phyloP scores from a whole-genome alignment of 2,329 filamentous ascomycete genomes.

The Botrytis fragariae region DNA sequence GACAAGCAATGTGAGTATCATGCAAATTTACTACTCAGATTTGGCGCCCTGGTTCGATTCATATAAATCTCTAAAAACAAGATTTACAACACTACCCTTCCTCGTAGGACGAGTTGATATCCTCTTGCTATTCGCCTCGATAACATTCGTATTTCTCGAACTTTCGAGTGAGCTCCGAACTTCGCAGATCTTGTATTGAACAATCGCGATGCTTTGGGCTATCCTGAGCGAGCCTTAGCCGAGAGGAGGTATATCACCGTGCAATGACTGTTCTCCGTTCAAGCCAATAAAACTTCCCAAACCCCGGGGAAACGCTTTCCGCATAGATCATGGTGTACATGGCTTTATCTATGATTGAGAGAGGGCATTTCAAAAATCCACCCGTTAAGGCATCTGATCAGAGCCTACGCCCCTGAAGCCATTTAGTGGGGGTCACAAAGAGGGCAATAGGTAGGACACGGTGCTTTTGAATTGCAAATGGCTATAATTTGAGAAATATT shows the following conservation, averaged over 20 bases:
- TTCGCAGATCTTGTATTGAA: not conserved
- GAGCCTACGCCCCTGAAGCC: not conserved
- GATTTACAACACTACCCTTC: not conserved
- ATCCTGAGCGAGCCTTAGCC: not conserved
- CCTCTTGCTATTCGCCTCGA: not conserved
- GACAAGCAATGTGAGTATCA: no score
- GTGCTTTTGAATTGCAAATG: not conserved
- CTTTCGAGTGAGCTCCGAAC: not conserved
- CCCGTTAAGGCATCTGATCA: fast-evolving
- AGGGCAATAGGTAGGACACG: not conserved
- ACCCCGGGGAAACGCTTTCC: no score
- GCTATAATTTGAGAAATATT: not conserved
- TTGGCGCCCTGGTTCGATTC: not conserved
- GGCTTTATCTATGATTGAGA: not conserved
- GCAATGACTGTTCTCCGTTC: no score
- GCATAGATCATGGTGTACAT: not conserved
- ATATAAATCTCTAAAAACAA: not conserved
- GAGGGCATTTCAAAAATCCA: not conserved
- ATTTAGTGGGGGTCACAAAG: not conserved
- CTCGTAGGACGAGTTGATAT: not conserved
- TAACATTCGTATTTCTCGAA: not conserved
- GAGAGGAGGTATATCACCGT: not conserved
- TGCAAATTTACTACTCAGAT: not conserved
- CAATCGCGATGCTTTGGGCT: not conserved
- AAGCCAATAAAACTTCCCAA: not conserved